Percentiles rank a stretch among this genome's conserved stretches.
Conservation (phyloP, 768 basidiomycete genomes). For the Podaxis rugospora region DNA sequence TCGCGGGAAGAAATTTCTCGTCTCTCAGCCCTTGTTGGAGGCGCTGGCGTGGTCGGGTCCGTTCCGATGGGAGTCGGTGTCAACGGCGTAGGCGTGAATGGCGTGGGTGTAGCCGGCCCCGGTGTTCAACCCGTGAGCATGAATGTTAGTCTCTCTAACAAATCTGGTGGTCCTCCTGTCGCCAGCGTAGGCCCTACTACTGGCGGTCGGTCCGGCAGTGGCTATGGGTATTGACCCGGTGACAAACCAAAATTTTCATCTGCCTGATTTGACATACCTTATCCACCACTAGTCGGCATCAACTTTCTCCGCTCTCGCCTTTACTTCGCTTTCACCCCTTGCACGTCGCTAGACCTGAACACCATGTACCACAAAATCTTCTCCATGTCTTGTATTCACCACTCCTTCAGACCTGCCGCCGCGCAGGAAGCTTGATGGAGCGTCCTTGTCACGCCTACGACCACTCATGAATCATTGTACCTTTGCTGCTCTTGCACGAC, state of each 20-base stretch:
- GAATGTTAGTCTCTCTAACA: constrained; percentile 34
- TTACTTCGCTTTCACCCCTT: background rate
- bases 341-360: constrained; percentile 8
- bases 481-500: constrained; percentile 1
- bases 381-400: background rate
- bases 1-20: constrained; percentile 91
- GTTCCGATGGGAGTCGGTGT: constrained; percentile 22
- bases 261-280: constrained; percentile 4
- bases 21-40: constrained; percentile 67
- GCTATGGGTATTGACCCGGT: constrained; percentile 22
- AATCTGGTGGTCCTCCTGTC: constrained; percentile 20
- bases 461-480: constrained; percentile 9
- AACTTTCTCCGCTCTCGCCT: constrained; percentile 2
- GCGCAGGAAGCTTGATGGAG: constrained; percentile 12
- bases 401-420: constrained; percentile 11
- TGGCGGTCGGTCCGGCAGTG: constrained; percentile 20
- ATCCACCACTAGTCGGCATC: constrained; percentile 9
- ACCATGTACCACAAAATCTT: constrained; percentile 5
- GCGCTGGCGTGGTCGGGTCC: constrained; percentile 47
- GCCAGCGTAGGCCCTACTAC: constrained; percentile 7
- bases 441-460: constrained; percentile 3
- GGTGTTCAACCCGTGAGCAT: constrained; percentile 41
- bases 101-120: constrained; percentile 23
- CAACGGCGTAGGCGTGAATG: constrained; percentile 16
- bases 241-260: background rate